A percentile compares a stretch with the other conserved stretches of the same genome.
These are phyloP conservation scores for Aspergillus leporis DNA, from an alignment of 495 filamentous ascomycete species.

Conservation along the genomic window DNA sequence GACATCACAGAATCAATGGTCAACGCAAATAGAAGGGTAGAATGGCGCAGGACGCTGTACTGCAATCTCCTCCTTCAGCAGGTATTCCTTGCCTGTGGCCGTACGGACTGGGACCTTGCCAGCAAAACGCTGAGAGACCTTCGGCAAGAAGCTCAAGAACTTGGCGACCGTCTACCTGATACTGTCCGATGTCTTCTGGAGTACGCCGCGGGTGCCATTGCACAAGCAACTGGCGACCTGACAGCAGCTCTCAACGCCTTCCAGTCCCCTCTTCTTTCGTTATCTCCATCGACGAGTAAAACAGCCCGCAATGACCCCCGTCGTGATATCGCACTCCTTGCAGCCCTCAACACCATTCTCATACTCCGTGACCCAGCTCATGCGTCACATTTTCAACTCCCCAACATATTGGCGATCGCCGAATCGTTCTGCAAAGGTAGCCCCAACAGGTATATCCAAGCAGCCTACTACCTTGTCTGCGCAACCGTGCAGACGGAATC, in stretches of 20 bases:
- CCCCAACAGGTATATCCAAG: slow-evolving; percentile 69
- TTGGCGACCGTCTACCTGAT: slow-evolving; percentile 40
- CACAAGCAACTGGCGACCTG: slow-evolving; percentile 76
- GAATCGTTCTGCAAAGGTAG: slow-evolving; percentile 67
- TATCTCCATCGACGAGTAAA: slow-evolving; percentile 45
- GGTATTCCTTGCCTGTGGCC: slow-evolving; percentile 57
- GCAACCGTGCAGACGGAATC: slow-evolving; percentile 62
- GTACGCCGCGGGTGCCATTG: slow-evolving; percentile 76
- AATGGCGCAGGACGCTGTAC: slow-evolving; percentile 55
- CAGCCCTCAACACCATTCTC: slow-evolving; percentile 76
- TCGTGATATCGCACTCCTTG: slow-evolving; percentile 73
- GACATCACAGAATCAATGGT: slow-evolving; percentile 48
- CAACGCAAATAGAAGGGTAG: slow-evolving; percentile 41
- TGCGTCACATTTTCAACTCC: slow-evolving; percentile 44
- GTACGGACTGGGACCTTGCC: slow-evolving; percentile 64
- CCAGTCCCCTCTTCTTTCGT: slow-evolving; percentile 56
- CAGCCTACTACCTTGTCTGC: slow-evolving; percentile 76
- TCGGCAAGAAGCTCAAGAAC: slow-evolving; percentile 33
- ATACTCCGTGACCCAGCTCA: slow-evolving; percentile 70
- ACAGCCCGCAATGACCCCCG: slow-evolving; percentile 54
- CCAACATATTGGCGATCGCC: slow-evolving; percentile 60
- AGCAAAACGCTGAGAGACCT: slow-evolving; percentile 44
- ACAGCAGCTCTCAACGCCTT: slow-evolving; percentile 65
- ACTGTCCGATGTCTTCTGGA: slow-evolving; percentile 47
- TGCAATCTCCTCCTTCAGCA: slow-evolving; percentile 61